phyloP scores from a whole-genome alignment of 169 alveolate genomes.

The Plasmodium ovale region DNA sequence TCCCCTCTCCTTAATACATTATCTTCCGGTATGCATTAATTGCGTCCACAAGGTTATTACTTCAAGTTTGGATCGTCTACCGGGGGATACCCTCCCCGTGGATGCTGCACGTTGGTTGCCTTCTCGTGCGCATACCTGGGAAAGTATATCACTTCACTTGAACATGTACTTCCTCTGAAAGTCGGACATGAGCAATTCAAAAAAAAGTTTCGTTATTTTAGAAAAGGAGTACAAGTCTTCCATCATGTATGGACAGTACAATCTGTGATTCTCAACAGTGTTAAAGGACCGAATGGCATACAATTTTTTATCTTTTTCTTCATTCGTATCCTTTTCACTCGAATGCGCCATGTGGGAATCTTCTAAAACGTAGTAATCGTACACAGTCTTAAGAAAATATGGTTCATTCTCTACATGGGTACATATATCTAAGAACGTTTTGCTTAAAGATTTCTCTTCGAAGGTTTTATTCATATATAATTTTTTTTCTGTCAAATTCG shows the following conservation, averaged over 20 bases:
- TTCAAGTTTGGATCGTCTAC: too few relatives aligned
- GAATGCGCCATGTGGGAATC: not conserved
- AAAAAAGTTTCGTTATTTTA: conserved; percentile 57
- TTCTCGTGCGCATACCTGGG: not conserved
- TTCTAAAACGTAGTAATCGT: conserved; percentile 36
- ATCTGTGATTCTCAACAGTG: conserved; percentile 54
- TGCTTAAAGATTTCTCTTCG: conserved; percentile 7
- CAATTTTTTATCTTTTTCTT: not conserved
- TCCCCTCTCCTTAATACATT: not conserved
- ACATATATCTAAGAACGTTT: conserved; percentile 16
- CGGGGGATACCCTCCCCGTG: too few relatives aligned
- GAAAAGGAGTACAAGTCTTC: conserved; percentile 71
- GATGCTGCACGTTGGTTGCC: too few relatives aligned
- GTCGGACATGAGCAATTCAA: conserved; percentile 56
- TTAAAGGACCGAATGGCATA: conserved; percentile 32
- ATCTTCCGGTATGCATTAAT: not conserved
- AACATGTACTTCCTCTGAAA: conserved; percentile 54
- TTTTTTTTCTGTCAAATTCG: not conserved
- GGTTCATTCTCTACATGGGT: conserved; percentile 13
- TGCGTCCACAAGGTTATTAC: too few relatives aligned
- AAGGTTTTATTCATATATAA: not conserved
- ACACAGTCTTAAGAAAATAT: conserved; percentile 18
- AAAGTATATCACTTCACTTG: conserved; percentile 18
- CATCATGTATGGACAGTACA: conserved; percentile 61
- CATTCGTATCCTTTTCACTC: not conserved